A percentile compares a stretch with the other conserved stretches of the same genome.
Evolutionary conservation across 495 filamentous ascomycete genomes (phyloP).

Genomic region (Darksidea phi): DNA sequence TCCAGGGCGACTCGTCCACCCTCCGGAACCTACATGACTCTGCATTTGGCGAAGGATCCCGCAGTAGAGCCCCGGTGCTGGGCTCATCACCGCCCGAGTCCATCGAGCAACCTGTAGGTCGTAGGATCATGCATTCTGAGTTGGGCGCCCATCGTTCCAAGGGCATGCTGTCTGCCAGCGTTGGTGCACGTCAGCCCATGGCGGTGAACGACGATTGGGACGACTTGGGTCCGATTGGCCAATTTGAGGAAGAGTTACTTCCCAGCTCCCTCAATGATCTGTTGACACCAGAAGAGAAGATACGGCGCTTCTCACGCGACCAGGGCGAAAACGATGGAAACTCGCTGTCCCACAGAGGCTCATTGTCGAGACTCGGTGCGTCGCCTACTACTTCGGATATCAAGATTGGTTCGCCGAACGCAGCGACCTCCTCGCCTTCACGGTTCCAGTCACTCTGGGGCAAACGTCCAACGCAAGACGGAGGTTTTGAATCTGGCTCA

Average conservation of each 20-base stretch:
- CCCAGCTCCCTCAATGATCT: slow-evolving; percentile 86
- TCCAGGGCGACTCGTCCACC: slow-evolving; percentile 66
- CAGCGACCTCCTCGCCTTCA: slow-evolving; percentile 74
- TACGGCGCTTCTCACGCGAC: slow-evolving; percentile 76
- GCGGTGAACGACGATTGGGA: slow-evolving; percentile 70
- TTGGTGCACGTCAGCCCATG: slow-evolving; percentile 59
- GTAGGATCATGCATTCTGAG: slow-evolving; percentile 81
- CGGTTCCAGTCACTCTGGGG: slow-evolving; percentile 84
- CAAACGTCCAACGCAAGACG: slow-evolving; percentile 50
- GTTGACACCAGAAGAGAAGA: slow-evolving; percentile 85
- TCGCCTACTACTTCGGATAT: slow-evolving; percentile 49
- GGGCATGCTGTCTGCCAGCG: slow-evolving; percentile 71
- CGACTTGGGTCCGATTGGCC: slow-evolving; percentile 49
- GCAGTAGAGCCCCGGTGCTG: slow-evolving; percentile 43
- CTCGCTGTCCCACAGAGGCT: slow-evolving; percentile 54
- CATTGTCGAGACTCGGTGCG: slow-evolving; percentile 58
- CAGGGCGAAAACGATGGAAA: slow-evolving; percentile 44
- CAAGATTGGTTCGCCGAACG: slow-evolving; percentile 70
- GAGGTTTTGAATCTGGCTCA: slow-evolving; percentile 38
- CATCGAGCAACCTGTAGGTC: slow-evolving; percentile 63
- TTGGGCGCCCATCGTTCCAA: slow-evolving; percentile 65
- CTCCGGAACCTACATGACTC: slow-evolving; percentile 79
- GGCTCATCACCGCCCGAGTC: slow-evolving; percentile 66
- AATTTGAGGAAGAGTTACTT: slow-evolving; percentile 90
- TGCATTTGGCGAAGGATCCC: slow-evolving; percentile 71